Evolutionary conservation across 1,284 basidiomycete species (phyloP), one percentile per base, ranked within the genome.

Genomic region (Serendipita sp.): DNA sequence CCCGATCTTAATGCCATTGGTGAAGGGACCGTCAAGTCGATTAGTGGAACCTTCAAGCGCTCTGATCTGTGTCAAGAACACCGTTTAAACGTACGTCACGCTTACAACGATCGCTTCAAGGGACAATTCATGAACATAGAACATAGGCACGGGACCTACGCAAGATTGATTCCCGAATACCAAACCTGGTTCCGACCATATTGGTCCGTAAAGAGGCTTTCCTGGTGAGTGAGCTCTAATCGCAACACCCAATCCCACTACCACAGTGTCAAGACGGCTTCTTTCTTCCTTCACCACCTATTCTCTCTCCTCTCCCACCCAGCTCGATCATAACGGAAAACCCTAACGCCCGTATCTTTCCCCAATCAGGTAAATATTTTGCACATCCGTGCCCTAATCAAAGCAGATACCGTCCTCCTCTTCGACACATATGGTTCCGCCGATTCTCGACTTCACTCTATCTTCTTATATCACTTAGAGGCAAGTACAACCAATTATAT

Each of bases 171-270:
- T 93, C 91, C 12, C 80, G 93, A 66, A 83, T 94, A 64, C 93
- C 93, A 22, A 96, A 94, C 73, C 82, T 95, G 63, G 91, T 98
- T 13, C 94, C 95, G 35, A 93, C 92, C 43, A 96, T 98, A 70
- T 80, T 99, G 53, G 84, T 91, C 47, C 81, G 95, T 65, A 85
- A 86, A 69, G 86, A 91, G 71, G 91, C 90, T 60, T 87, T 98
- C 67, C 78, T 97, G 66, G 89, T 89, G 70, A 65, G 83, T 77
- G 30, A 13, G 44, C 55, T 60, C 61, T 32, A 22, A 44, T 45
- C 47, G 30, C 45, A 47, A 26, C 49, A 62, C 60, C 35, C 29
- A 64, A 43, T 45, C n/a, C 63, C 50, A 22, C 47, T 26, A 53
- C 63, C 15, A 61, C 43, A 13, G 13, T 5, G 13, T 5, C 6